Evolutionary conservation across 306 rosid species (phyloP).

Genomic region (Leucaena leucocephala): DNA sequence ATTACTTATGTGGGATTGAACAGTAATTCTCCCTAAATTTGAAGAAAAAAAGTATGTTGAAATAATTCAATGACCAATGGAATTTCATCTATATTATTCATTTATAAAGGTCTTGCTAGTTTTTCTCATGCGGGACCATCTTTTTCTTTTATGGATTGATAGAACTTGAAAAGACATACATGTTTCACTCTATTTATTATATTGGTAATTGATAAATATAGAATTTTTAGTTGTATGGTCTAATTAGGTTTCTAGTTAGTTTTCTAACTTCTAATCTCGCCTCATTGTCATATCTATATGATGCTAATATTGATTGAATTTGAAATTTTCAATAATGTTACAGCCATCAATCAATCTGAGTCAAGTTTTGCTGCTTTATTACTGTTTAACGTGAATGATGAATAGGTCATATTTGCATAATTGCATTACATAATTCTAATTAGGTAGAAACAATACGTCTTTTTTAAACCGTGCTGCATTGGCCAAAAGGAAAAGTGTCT

Average conservation of each 20-base stretch:
- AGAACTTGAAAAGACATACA: background rate
- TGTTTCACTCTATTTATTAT: background rate
- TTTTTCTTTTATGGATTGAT: background rate
- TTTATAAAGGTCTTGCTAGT: background rate
- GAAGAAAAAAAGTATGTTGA: background rate
- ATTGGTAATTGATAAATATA: background rate
- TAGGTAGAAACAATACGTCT: background rate
- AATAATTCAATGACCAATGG: background rate
- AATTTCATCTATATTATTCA: background rate
- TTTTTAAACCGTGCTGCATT: background rate
- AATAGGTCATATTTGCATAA: background rate
- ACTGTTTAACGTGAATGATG: background rate
- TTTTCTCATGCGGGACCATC: background rate
- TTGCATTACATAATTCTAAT: background rate
- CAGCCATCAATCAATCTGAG: background rate
- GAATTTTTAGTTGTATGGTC: background rate
- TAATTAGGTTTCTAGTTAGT: background rate
- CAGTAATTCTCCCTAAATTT: background rate
- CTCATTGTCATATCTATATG: background rate
- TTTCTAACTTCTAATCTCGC: background rate
- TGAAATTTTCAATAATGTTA: background rate
- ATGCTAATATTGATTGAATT: background rate
- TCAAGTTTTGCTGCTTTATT: background rate
- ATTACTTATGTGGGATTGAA: too few relatives aligned
- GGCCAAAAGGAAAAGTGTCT: background rate